A percentile compares a stretch with the other conserved stretches of the same genome.
These are phyloP conservation scores for Linnemannia hyalina DNA, from an alignment of 192 early-diverging fungal genomes.

Conservation along the genomic window DNA sequence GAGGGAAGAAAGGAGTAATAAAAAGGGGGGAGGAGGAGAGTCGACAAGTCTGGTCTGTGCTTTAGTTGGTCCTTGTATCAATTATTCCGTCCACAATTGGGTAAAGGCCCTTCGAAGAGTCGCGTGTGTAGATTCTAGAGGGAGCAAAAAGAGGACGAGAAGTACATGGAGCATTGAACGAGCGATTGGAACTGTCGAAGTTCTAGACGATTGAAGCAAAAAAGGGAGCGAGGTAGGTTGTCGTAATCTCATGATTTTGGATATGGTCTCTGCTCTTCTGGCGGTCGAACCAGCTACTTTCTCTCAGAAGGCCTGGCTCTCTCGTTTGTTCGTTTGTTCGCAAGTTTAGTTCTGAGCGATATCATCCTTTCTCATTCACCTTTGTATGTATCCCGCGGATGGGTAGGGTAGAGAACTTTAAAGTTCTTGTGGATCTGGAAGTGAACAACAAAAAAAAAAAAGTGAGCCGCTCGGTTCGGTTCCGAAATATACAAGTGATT, in stretches of 20 bases:
- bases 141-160: neutral
- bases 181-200: neutral
- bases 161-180: neutral
- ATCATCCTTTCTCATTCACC: neutral
- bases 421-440: neutral
- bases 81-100: neutral
- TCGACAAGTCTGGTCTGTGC: neutral
- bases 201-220: neutral
- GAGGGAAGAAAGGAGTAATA: neutral
- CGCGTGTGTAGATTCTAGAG: neutral
- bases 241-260: neutral
- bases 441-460: neutral
- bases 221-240: neutral
- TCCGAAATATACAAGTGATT: neutral
- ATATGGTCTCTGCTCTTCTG: neutral
- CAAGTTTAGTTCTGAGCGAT: neutral
- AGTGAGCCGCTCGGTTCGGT: slow-evolving; percentile 1
- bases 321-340: neutral
- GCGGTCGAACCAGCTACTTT: neutral
- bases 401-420: neutral
- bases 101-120: neutral
- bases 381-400: neutral
- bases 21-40: neutral
- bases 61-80: neutral
- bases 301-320: neutral